phyloP scores from a whole-genome alignment of 2,329 filamentous ascomycete genomes.

The Colletotrichum brevisporum region DNA sequence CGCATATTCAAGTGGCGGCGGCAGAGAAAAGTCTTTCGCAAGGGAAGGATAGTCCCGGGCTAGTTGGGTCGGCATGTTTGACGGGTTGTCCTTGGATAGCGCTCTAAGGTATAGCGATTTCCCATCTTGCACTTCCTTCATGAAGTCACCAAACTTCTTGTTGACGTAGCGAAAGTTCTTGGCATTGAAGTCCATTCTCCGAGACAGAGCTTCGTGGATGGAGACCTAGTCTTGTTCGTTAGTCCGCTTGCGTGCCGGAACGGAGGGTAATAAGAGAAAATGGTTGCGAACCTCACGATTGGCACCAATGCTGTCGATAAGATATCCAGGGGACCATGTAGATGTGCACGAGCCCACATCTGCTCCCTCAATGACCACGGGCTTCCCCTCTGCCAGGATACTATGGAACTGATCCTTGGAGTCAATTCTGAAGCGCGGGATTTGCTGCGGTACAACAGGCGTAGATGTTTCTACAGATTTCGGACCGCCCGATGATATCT shows the following conservation, averaged over 20 bases:
- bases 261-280: background rate
- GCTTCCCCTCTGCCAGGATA: constrained; percentile 70
- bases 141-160: constrained; percentile 76
- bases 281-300: constrained; percentile 68
- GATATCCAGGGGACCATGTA: constrained; percentile 78
- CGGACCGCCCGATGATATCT: constrained; percentile 34
- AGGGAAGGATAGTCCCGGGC: constrained; percentile 79
- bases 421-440: constrained; percentile 68
- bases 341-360: constrained; percentile 67
- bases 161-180: constrained; percentile 88
- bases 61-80: constrained; percentile 78
- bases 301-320: constrained; percentile 72
- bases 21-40: constrained; percentile 78
- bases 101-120: constrained; percentile 83
- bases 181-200: constrained; percentile 82
- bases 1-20: constrained; percentile 71
- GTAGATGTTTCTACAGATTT: constrained; percentile 38
- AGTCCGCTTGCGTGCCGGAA: background rate
- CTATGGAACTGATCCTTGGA: constrained; percentile 70
- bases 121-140: constrained; percentile 71
- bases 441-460: constrained; percentile 39
- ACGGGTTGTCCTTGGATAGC: constrained; percentile 77
- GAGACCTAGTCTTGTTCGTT: constrained; percentile 67
- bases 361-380: constrained; percentile 75
- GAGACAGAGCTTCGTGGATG: constrained; percentile 77